These are phyloP conservation scores for Peniophora sp. DNA, from an alignment of 1,284 basidiomycete genomes.

Conservation along the genomic window DNA sequence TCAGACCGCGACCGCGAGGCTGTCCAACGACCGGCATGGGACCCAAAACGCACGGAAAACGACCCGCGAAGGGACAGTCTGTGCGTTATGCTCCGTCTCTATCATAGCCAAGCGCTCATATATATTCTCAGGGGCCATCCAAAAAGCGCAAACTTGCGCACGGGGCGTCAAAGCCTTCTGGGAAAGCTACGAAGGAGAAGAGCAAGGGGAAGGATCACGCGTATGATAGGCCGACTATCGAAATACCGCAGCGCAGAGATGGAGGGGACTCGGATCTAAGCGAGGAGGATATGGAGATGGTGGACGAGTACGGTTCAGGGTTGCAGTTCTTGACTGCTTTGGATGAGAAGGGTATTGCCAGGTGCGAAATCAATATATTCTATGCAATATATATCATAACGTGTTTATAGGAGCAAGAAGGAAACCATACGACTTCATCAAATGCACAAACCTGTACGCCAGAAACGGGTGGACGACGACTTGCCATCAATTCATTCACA, in stretches of 20 bases:
- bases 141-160: conserved; percentile 28
- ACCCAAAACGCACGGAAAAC: conserved; percentile 14
- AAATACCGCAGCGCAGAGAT: conserved; percentile 44
- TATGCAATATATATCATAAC: background rate
- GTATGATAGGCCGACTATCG: conserved; percentile 49
- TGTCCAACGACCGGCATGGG: background rate
- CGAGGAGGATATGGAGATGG: conserved; percentile 53
- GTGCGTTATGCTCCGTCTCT: background rate
- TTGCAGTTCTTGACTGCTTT: conserved; percentile 53
- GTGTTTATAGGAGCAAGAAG: conserved; percentile 62
- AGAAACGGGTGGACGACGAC: conserved; percentile 37
- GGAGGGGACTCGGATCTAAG: conserved; percentile 41
- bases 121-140: conserved; percentile 18
- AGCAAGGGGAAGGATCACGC: conserved; percentile 52
- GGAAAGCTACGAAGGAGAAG: conserved; percentile 20
- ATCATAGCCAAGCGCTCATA: background rate
- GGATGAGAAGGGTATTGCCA: conserved; percentile 64
- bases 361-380: conserved; percentile 32
- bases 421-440: conserved; percentile 59
- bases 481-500: conserved; percentile 61
- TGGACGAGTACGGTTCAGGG: conserved; percentile 50
- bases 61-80: conserved; percentile 14
- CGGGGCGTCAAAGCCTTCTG: conserved; percentile 11
- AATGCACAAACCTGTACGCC: conserved; percentile 51
- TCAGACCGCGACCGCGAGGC: background rate